Percentiles rank a stretch among this genome's conserved stretches.
These are phyloP conservation scores for Trichosanthes cucumerina DNA, from an alignment of 306 rosid genomes.

Conservation along the genomic window DNA sequence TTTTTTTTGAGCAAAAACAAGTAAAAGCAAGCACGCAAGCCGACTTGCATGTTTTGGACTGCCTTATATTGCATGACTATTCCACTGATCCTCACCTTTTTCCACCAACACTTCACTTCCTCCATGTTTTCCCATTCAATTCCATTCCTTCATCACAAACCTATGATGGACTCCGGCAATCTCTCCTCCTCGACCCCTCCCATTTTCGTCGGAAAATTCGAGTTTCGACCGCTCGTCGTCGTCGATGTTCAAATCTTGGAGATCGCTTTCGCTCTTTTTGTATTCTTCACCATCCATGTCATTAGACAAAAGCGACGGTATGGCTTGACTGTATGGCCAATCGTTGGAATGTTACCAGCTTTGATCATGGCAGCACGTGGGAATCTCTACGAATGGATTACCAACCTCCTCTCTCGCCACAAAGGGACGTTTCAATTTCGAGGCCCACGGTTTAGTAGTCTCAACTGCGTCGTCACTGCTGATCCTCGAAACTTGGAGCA, in stretches of 20 bases:
- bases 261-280: constrained; percentile 37
- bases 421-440: constrained; percentile 57
- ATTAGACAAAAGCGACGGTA: constrained; percentile 44
- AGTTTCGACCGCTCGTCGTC: background rate
- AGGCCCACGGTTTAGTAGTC: constrained; percentile 64
- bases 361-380: constrained; percentile 25
- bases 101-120: background rate
- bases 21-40: constrained; percentile 7
- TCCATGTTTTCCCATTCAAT: constrained; percentile 3
- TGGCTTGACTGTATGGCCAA: constrained; percentile 66
- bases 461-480: constrained; percentile 51
- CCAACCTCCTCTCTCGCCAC: constrained; percentile 27
- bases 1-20: constrained; percentile 18
- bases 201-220: constrained; percentile 16
- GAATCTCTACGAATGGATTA: constrained; percentile 62
- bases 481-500: constrained; percentile 85
- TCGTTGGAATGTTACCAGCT: constrained; percentile 81
- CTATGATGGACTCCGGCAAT: constrained; percentile 8
- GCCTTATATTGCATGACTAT: constrained; percentile 20
- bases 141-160: background rate
- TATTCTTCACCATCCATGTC: constrained; percentile 51
- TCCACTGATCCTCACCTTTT: background rate
- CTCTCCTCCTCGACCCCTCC: constrained; percentile 21
- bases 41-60: background rate
- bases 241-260: constrained; percentile 43